Conservation (phyloP, 2,329 filamentous ascomycete species). For the Coleophoma crateriformis region DNA sequence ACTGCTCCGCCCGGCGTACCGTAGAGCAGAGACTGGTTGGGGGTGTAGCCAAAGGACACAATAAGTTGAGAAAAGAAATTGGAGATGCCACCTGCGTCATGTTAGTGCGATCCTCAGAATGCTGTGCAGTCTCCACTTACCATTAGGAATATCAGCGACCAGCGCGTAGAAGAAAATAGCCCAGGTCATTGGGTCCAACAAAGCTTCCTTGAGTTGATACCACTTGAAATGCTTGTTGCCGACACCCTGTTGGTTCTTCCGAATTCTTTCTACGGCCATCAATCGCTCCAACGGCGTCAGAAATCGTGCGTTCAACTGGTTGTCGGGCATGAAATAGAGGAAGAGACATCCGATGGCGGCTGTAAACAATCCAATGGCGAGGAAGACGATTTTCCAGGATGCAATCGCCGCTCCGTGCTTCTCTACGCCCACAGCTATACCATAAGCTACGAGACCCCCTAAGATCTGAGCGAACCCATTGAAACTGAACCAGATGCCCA, state of each 20-base stretch:
- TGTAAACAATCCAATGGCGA: conserved; percentile 40
- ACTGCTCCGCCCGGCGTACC: conserved; percentile 23
- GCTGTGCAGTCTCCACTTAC: not conserved
- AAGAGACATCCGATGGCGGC: conserved; percentile 34
- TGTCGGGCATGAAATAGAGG: conserved; percentile 35
- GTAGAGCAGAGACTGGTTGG: conserved; percentile 29
- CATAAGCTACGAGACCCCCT: conserved; percentile 57
- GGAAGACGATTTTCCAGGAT: conserved; percentile 56
- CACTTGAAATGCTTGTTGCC: conserved; percentile 46
- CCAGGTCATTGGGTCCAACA: conserved; percentile 25
- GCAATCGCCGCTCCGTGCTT: conserved; percentile 46
- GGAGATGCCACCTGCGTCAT: conserved; percentile 39
- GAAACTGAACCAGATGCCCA: conserved; percentile 64
- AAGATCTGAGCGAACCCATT: conserved; percentile 60
- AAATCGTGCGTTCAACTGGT: conserved; percentile 37
- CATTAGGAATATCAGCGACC: conserved; percentile 45
- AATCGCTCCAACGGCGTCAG: conserved; percentile 36
- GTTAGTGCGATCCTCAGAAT: not conserved
- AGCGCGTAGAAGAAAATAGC: conserved; percentile 39
- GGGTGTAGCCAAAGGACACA: conserved; percentile 47
- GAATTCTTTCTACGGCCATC: conserved; percentile 39
- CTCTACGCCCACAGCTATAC: conserved; percentile 50
- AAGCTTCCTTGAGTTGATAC: conserved; percentile 45
- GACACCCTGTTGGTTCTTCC: conserved; percentile 53
- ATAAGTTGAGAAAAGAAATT: conserved; percentile 57